phyloP scores from a whole-genome alignment of 495 filamentous ascomycete species.

The Neurospora tetraspora region DNA sequence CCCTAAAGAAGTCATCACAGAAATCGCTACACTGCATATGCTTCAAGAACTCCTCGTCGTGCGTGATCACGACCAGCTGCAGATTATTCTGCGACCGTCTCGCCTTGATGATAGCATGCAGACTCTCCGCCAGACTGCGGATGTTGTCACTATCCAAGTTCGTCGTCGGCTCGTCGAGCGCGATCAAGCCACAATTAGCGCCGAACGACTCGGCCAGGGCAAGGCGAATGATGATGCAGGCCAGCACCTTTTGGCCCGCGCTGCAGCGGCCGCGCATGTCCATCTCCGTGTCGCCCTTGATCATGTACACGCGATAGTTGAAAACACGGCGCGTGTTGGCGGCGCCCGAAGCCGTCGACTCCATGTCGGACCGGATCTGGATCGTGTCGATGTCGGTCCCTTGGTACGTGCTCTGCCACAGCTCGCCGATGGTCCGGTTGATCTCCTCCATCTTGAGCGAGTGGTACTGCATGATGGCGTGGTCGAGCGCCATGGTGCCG shows the following conservation, averaged over 20 bases:
- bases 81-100: conserved; percentile 86
- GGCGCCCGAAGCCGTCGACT: conserved; percentile 34
- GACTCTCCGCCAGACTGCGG: conserved; percentile 67
- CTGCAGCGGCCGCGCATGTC: conserved; percentile 98
- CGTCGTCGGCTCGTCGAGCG: conserved; percentile 95
- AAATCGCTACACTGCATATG: conserved; percentile 95
- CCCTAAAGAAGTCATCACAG: conserved; percentile 80
- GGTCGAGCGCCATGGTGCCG: conserved; percentile 72
- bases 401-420: conserved; percentile 95
- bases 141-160: conserved; percentile 96
- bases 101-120: conserved; percentile 79
- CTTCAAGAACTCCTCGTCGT: conserved; percentile 93
- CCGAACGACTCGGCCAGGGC: conserved; percentile 96
- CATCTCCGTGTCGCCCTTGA: conserved; percentile 95
- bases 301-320: conserved; percentile 98
- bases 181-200: conserved; percentile 90
- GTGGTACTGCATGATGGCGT: conserved; percentile 96
- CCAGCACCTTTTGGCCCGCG: conserved; percentile 92
- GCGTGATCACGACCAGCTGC: conserved; percentile 96
- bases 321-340: conserved; percentile 68
- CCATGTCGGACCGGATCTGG: conserved; percentile 82
- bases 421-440: conserved; percentile 85
- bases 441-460: conserved; percentile 97
- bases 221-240: conserved; percentile 94
- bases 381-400: conserved; percentile 97